Base-by-base conservation (phyloP, 2,329 filamentous ascomycete species). In the Beauveria asiatica region DNA sequence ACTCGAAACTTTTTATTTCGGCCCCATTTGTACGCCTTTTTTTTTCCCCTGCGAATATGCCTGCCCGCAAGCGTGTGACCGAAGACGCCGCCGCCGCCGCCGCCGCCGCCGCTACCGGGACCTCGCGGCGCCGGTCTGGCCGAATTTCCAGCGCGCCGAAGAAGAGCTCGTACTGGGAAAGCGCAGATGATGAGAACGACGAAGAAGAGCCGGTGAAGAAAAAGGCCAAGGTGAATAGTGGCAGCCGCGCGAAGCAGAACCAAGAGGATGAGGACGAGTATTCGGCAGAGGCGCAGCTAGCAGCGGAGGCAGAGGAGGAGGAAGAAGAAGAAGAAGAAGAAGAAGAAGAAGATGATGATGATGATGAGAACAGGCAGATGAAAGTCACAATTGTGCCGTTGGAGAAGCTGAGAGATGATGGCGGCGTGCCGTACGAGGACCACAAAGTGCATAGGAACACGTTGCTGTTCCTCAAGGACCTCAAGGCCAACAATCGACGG, bases 401-500 rank as follows among this genome's bases (percentile, higher is more conserved):
- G 27, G 73, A 71, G 54, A 69, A 73, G 64, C 59, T 75, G 64
- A 66, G 74, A 21, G 71, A 70, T 8, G 66, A 65, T 5, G 70
- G 67, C 1, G 72, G 70, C 16, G 64, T 74, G 6, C 66, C 78
- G 2, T 86, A 86, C 61, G 74, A 75, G 39, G 80, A 83, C 42
- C 70, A 77, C 23, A 78, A 72, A 27, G 62, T 86, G 5, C 83
- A 86, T 64, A 75, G 74, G 30, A 86, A 86, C 62, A 85, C 83
- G 0, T 63, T 85, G 50, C 70, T 78, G 1, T 86, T 86, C 65
- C 73, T 87, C 44, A 73, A 71, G 45, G 83, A 86, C 57, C 75
- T 87, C 42, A 84, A 82, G 67, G 78, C 75, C 13, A 82, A 86
- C 66, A 87, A 87, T 65, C 74, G 78, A 61, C 75, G 84, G 33